phyloP scores from a whole-genome alignment of 257 asterid genomes.

The Capsicum pubescens region DNA sequence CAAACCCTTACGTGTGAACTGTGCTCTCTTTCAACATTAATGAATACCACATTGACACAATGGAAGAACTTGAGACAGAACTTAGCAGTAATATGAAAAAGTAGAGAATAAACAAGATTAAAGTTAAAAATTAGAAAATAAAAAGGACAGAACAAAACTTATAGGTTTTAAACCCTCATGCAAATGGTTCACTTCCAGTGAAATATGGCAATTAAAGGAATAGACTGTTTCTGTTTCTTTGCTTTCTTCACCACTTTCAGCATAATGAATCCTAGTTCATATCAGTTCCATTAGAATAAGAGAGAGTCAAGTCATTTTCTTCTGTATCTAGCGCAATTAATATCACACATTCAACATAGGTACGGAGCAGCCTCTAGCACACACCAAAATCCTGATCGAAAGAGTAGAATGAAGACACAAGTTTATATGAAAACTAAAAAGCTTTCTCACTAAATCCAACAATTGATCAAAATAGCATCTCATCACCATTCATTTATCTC shows the following conservation, averaged over 20 bases:
- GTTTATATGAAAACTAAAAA: constrained; percentile 10
- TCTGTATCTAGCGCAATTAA: constrained; percentile 24
- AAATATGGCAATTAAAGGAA: constrained; percentile 95
- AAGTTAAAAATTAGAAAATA: constrained; percentile 1
- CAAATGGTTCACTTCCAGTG: constrained; percentile 98
- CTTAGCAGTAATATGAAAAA: constrained; percentile 1
- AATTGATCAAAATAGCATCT: not conserved
- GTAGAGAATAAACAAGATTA: not conserved
- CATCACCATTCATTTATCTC: not conserved
- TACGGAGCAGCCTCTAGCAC: not conserved
- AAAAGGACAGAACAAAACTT: constrained; percentile 47
- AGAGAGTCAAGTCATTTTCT: constrained; percentile 18
- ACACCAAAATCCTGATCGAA: not conserved
- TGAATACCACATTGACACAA: not conserved
- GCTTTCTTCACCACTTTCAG: constrained; percentile 99
- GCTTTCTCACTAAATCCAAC: not conserved
- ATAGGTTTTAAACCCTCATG: constrained; percentile 93
- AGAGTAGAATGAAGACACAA: constrained; percentile 14
- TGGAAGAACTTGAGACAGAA: not conserved
- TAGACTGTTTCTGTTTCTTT: constrained; percentile 84
- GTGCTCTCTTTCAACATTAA: not conserved
- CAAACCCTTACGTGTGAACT: not conserved
- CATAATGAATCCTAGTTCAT: constrained; percentile 84
- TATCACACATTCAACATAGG: constrained; percentile 14
- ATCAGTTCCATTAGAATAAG: constrained; percentile 26